phyloP scores from a whole-genome alignment of 768 basidiomycete genomes.

The Xerocomellus intermedius region DNA sequence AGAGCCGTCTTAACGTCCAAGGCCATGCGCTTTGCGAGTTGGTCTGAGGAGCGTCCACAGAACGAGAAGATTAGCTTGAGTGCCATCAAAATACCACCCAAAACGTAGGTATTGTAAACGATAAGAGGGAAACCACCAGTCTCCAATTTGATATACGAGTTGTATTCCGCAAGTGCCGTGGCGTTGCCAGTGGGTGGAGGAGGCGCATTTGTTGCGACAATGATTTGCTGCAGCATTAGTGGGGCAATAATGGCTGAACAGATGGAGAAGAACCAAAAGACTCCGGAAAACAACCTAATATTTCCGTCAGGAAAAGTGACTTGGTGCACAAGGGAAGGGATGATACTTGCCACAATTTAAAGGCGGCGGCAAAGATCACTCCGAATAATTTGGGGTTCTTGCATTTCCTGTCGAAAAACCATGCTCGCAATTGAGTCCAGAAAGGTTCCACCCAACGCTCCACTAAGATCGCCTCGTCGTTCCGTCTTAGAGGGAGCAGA shows the following conservation, averaged over 20 bases:
- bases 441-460: conserved; percentile 26
- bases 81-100: conserved; percentile 24
- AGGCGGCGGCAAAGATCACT: conserved; percentile 17
- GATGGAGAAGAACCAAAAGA: conserved; percentile 31
- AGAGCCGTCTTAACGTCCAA: conserved; percentile 31
- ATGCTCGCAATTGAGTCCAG: conserved; percentile 21
- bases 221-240: conserved; percentile 29
- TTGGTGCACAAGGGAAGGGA: not conserved
- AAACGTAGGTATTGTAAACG: conserved; percentile 22
- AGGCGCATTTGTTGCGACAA: conserved; percentile 22
- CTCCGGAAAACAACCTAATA: conserved; percentile 23
- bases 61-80: conserved; percentile 24
- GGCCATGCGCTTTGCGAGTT: conserved; percentile 29
- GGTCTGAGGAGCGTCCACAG: conserved; percentile 30
- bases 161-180: conserved; percentile 23
- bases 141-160: conserved; percentile 12
- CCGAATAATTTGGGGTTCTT: conserved; percentile 18
- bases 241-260: conserved; percentile 22
- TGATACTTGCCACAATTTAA: conserved; percentile 12
- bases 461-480: conserved; percentile 23
- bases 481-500: conserved; percentile 25
- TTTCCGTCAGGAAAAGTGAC: not conserved
- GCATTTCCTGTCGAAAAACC: conserved; percentile 16
- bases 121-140: conserved; percentile 32
- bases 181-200: conserved; percentile 17